Conservation (phyloP, 495 filamentous ascomycete species). For the Geopyxis carbonaria region DNA sequence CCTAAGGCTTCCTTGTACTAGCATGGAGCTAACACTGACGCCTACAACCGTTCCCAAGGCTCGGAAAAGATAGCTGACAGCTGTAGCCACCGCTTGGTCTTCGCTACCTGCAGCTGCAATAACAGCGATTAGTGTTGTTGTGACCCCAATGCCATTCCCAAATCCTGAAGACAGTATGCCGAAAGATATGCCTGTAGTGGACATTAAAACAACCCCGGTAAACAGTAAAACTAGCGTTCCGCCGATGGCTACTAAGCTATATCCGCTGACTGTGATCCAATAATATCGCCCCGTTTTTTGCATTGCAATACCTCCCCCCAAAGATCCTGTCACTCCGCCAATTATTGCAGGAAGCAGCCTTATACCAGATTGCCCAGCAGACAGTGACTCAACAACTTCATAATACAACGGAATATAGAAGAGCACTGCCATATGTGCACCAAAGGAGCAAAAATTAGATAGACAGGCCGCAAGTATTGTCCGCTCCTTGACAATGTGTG, state of each 20-base stretch:
- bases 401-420: slow-evolving; percentile 73
- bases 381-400: slow-evolving; percentile 53
- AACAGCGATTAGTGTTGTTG: slow-evolving; percentile 43
- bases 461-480: slow-evolving; percentile 50
- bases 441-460: slow-evolving; percentile 63
- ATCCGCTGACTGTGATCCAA: slow-evolving; percentile 48
- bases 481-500: slow-evolving; percentile 58
- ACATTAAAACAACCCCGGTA: slow-evolving; percentile 32
- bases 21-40: slow-evolving; percentile 49
- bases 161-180: slow-evolving; percentile 41
- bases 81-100: slow-evolving; percentile 66
- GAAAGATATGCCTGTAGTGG: slow-evolving; percentile 34
- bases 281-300: slow-evolving; percentile 63
- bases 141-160: slow-evolving; percentile 51
- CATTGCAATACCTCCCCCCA: slow-evolving; percentile 56
- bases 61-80: slow-evolving; percentile 75
- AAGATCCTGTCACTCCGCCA: slow-evolving; percentile 45
- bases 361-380: slow-evolving; percentile 47
- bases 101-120: slow-evolving; percentile 51
- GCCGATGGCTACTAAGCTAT: slow-evolving; percentile 36
- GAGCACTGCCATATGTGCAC: slow-evolving; percentile 42
- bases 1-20: slow-evolving; percentile 56
- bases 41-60: slow-evolving; percentile 64
- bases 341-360: slow-evolving; percentile 51
- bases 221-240: slow-evolving; percentile 40